Evolutionary conservation across 257 asterid species (phyloP), one percentile per base, ranked within the genome.

Genomic region (Agastache rugosa): DNA sequence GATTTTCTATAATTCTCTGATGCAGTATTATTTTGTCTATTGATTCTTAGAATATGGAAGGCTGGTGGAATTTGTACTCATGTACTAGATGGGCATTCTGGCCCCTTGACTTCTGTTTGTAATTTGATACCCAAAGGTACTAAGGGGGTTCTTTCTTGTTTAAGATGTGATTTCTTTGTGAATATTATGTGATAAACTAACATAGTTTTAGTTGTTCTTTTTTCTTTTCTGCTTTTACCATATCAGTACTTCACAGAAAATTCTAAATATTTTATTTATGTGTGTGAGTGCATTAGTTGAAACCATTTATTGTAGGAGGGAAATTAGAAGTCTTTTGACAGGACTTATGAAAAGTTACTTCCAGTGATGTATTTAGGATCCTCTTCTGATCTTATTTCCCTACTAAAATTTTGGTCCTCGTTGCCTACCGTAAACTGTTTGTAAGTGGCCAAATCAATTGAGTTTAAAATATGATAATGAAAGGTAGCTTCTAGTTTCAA

Each of bases 51-150:
- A 86, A 80, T 95, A 81, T 95, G 99, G 99, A 88, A 80, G 79
- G 87, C 88, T 71, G 88, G 94, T 17, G 98, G 98, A 65, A 67
- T 64, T 75, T 95, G 97, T 84, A 82, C 97, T 0, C 93, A 92
- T 83, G 61, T 88, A 68, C 79, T 95, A 72, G 96, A 85, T 63
- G 99, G 99, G 41, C 99, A 95, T 82, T 82, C 96, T 74, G 90
- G 80, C 67, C 94, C 99, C 11, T 70, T 95, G 79, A 92, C 88
- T 39, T 88, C 99, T 55, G 93, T 95, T 50, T 86, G 96, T 82
- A 77, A 78, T 67, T 20, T 91, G 78, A 89, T 63, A 75, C 81
- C 85, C 55, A 83, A 82, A 82, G 97, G 99, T 92, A 83, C 6
- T 1, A 20, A 58, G 54, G 31, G 66, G 48, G 56, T 62, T 42